Conservation (phyloP, 345 rosid genomes). For the Salix caprea region DNA sequence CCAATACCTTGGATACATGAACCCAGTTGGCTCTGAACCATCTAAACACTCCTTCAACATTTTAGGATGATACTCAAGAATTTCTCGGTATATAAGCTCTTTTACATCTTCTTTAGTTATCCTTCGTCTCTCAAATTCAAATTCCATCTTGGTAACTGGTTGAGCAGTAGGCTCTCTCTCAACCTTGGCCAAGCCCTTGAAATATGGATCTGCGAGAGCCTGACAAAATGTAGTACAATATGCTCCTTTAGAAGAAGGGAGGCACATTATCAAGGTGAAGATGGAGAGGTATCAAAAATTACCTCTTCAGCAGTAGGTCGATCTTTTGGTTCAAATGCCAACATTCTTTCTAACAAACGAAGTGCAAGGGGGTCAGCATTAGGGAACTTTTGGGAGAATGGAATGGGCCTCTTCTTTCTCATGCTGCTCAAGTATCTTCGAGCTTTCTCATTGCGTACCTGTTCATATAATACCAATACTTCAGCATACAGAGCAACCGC, state of each 20-base stretch:
- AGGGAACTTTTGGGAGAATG: conserved; percentile 83
- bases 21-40: conserved; percentile 89
- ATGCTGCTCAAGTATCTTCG: conserved; percentile 89
- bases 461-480: conserved; percentile 17
- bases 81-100: conserved; percentile 88
- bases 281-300: not conserved
- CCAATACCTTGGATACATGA: conserved; percentile 91
- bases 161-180: conserved; percentile 97
- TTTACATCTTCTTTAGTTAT: conserved; percentile 92
- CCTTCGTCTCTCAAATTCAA: conserved; percentile 94
- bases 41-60: conserved; percentile 83
- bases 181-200: conserved; percentile 82
- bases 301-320: conserved; percentile 95
- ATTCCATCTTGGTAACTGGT: conserved; percentile 93
- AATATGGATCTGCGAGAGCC: conserved; percentile 97
- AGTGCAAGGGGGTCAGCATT: conserved; percentile 92
- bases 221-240: conserved; percentile 25
- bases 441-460: conserved; percentile 98
- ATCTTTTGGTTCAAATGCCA: conserved; percentile 91
- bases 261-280: conserved; percentile 3
- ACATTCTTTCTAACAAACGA: conserved; percentile 78
- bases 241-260: conserved; percentile 13
- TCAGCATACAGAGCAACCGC: conserved; percentile 14
- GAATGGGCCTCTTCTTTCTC: conserved; percentile 83
- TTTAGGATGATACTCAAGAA: conserved; percentile 89